Evolutionary conservation across 148 eudicot genomes (phyloP), one percentile per base, ranked within the genome.

Genomic region (Cornus controversa): DNA sequence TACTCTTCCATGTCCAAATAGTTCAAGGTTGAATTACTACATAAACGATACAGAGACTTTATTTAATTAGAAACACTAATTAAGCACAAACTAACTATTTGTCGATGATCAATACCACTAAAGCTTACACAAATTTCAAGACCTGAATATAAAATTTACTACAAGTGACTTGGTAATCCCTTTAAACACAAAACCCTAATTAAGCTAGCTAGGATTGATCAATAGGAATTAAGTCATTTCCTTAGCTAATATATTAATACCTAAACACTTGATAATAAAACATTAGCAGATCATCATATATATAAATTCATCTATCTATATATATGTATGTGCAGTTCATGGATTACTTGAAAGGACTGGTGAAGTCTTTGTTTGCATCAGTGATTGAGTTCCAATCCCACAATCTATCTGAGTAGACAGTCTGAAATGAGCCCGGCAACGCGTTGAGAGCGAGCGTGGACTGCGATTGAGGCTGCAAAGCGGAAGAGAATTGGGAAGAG

Each of bases 341-440:
- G 45, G 45, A 40, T 91, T 87, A 90, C 92, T 91, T 90, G 91
- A 93, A 93, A 45, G 83, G 88, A 78, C 74, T 85, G 83, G 65
- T 79, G 84, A 72, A 91, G 70, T 91, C 94, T 73, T 90, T 82
- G 78, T 68, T 84, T 7, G 83, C 90, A 73, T 87, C 91, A 14
- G 84, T 77, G 42, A 73, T 77, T 11, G 87, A 79, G 62, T 83
- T 89, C 97, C 97, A 91, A 37, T 91, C 98, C 98, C 98, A 93
- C 45, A 87, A 69, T 70, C 90, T 74, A 20, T 89, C 96, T 0
- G 84, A 34, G 62, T 76, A 87, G 15, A 79, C 47, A 22, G 75
- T 78, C 57, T 80, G 85, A 69, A 36, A 40, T 53, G 54, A 53
- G 40, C 74, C 83, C 11, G 66, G 79, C 42, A 6, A 64, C 73